A percentile compares a stretch with the other conserved stretches of the same genome.
Conservation (phyloP, 129 eudicot genomes). For the Flaveria trinervia region DNA sequence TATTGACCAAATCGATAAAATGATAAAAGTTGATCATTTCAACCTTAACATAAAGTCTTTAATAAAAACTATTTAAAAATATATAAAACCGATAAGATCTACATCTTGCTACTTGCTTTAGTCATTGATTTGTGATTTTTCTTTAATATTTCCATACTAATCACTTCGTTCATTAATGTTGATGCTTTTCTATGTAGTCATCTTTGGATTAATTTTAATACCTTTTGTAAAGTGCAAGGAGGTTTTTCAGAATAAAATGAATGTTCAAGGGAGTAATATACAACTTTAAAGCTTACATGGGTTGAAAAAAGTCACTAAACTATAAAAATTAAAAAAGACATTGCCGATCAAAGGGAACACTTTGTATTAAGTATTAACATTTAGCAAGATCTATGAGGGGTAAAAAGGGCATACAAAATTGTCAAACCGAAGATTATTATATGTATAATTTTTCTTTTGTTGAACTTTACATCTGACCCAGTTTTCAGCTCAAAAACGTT, state of each 20-base stretch:
- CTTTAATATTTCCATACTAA: neutral
- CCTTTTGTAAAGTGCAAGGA: slow-evolving; percentile 3
- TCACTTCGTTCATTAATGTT: neutral
- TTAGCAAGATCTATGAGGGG: slow-evolving; percentile 12
- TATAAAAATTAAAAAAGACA: slow-evolving; percentile 6
- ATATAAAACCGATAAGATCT: neutral
- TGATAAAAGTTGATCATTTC: neutral
- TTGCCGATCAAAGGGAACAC: slow-evolving; percentile 21
- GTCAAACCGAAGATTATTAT: neutral
- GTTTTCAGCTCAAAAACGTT: too few relatives aligned
- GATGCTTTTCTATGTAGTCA: neutral
- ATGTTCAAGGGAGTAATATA: slow-evolving; percentile 17
- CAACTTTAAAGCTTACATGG: slow-evolving; percentile 15
- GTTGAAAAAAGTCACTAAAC: slow-evolving; percentile 21
- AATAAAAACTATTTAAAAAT: neutral
- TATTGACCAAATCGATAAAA: neutral
- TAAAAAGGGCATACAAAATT: slow-evolving; percentile 11
- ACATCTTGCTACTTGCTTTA: neutral
- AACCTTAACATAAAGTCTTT: neutral
- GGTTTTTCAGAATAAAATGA: neutral
- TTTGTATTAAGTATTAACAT: slow-evolving; percentile 19
- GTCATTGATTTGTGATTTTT: neutral
- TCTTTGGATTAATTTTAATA: neutral
- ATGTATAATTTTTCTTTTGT: neutral
- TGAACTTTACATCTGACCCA: too few relatives aligned